Conservation (phyloP, 768 basidiomycete genomes). For the Boletellus ananas region DNA sequence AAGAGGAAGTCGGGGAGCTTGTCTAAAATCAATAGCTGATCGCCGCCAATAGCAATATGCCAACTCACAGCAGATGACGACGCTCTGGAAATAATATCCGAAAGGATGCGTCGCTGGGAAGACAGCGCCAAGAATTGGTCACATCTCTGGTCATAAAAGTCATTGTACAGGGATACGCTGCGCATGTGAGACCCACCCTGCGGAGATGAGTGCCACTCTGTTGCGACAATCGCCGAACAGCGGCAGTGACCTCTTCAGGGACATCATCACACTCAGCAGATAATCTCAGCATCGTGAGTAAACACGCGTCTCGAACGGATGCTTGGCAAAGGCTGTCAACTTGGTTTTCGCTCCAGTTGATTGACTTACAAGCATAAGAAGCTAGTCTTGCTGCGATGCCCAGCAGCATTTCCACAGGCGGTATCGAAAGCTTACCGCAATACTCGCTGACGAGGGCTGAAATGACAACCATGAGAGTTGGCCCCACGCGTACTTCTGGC, state of each 20-base stretch:
- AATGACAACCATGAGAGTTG: conserved; percentile 64
- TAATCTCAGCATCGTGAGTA: conserved; percentile 69
- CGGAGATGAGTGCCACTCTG: conserved; percentile 53
- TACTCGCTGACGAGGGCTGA: conserved; percentile 67
- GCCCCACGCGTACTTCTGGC: conserved; percentile 36
- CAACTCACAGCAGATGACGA: conserved; percentile 53
- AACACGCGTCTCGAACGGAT: conserved; percentile 67
- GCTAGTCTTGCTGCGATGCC: conserved; percentile 42
- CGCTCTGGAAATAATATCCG: conserved; percentile 45
- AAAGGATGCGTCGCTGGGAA: conserved; percentile 42
- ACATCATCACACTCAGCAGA: conserved; percentile 55
- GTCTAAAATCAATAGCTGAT: conserved; percentile 3
- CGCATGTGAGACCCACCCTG: conserved; percentile 39
- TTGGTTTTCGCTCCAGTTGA: conserved; percentile 12
- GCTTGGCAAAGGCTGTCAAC: conserved; percentile 36
- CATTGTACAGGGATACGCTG: neutral
- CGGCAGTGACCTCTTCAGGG: conserved; percentile 40
- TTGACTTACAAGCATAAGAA: conserved; percentile 42
- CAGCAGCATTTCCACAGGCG: conserved; percentile 47
- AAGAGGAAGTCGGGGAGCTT: conserved; percentile 72
- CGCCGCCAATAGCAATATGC: neutral
- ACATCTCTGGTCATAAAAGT: conserved; percentile 51
- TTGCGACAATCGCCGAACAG: conserved; percentile 43
- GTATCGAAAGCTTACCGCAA: conserved; percentile 45
- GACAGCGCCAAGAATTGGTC: conserved; percentile 58